A percentile compares a stretch with the other conserved stretches of the same genome.
These are phyloP conservation scores for Beauveria sp. DNA, from an alignment of 2,329 filamentous ascomycete genomes.

Conservation along the genomic window DNA sequence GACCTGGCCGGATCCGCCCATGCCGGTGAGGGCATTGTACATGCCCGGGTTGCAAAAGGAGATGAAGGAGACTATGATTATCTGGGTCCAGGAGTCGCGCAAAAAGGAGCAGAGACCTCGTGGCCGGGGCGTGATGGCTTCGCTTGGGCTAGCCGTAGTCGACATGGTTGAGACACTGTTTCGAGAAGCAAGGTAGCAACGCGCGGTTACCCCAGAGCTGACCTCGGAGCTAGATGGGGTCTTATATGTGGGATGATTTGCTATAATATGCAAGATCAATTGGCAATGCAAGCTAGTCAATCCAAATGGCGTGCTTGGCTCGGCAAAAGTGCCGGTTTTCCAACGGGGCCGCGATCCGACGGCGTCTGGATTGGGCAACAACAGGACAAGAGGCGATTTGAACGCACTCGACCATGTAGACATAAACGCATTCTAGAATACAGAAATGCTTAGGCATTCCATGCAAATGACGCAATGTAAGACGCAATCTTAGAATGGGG, in stretches of 20 bases:
- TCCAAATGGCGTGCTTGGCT: background rate
- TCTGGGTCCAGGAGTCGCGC: background rate
- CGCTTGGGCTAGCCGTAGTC: background rate
- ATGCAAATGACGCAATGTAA: too few relatives aligned
- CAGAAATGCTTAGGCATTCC: too few relatives aligned
- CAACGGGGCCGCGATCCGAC: background rate
- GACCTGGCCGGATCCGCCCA: constrained; percentile 1
- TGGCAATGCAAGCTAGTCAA: background rate
- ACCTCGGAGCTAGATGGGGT: background rate
- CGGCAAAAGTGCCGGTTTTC: background rate
- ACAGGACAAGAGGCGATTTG: too few relatives aligned
- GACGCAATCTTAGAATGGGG: background rate
- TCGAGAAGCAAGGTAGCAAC: background rate
- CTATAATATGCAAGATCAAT: background rate
- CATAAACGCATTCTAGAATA: too few relatives aligned
- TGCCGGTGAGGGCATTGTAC: background rate
- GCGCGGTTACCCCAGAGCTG: background rate
- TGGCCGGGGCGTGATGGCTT: background rate
- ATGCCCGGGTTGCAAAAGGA: background rate
- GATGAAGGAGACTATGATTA: background rate
- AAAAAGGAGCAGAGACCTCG: background rate
- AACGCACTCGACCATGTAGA: too few relatives aligned
- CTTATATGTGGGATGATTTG: background rate
- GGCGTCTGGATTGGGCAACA: background rate
- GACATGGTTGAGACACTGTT: background rate